Conservation (phyloP, 2,329 filamentous ascomycete species). For the Diaporthe sp. region DNA sequence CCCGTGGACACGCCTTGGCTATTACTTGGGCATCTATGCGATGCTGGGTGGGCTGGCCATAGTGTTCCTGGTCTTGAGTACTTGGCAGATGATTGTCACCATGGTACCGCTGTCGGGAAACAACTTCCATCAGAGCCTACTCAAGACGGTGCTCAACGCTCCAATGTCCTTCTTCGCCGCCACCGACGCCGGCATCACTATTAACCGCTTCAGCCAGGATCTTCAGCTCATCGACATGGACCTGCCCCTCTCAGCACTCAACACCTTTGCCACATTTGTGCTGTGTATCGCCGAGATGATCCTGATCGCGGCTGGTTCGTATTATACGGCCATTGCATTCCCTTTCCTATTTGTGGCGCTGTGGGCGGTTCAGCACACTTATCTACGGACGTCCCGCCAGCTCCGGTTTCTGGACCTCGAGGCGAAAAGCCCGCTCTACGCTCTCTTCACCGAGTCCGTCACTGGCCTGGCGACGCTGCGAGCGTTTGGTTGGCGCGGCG, state of each 20-base stretch:
- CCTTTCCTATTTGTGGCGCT: conserved; percentile 57
- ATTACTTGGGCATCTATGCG: conserved; percentile 55
- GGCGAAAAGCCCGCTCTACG: conserved; percentile 64
- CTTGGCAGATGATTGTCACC: conserved; percentile 42
- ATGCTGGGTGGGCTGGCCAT: conserved; percentile 45
- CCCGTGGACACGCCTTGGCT: conserved; percentile 53
- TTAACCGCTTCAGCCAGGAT: conserved; percentile 54
- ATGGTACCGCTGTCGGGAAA: conserved; percentile 46
- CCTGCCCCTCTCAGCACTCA: conserved; percentile 47
- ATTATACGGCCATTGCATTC: conserved; percentile 58
- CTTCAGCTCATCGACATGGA: conserved; percentile 49
- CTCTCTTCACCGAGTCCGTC: conserved; percentile 62
- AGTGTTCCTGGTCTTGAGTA: conserved; percentile 36
- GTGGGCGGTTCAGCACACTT: conserved; percentile 63
- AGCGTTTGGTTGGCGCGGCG: conserved; percentile 67
- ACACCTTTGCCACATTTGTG: conserved; percentile 44
- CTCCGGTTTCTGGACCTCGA: conserved; percentile 67
- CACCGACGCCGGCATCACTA: conserved; percentile 51
- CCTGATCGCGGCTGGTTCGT: conserved; percentile 58
- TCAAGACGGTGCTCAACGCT: conserved; percentile 48
- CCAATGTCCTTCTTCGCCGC: conserved; percentile 51
- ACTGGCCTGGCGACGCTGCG: conserved; percentile 64
- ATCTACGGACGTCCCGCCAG: conserved; percentile 66
- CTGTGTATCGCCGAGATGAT: conserved; percentile 58
- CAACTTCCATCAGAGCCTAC: conserved; percentile 48